phyloP scores from a whole-genome alignment of 495 filamentous ascomycete genomes.

The Hyaloscypha bicolor region DNA sequence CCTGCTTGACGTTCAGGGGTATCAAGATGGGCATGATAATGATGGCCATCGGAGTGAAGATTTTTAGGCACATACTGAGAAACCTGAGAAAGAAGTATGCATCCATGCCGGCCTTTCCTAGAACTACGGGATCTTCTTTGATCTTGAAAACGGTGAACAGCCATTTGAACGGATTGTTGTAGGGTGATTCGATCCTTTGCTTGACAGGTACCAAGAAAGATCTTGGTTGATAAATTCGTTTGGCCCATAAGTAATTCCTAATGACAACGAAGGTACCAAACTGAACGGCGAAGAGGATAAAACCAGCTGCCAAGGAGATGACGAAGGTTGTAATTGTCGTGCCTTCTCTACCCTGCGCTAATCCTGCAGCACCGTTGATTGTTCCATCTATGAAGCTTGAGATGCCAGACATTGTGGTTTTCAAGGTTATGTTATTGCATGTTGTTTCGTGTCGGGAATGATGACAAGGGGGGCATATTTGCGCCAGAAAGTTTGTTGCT shows the following conservation, averaged over 20 bases:
- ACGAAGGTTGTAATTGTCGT: conserved; percentile 23
- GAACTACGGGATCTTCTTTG: conserved; percentile 19
- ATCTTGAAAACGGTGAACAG: conserved; percentile 23
- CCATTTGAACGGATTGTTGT: conserved; percentile 24
- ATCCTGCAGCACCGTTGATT: conserved; percentile 16
- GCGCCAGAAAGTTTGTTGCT: conserved; percentile 4
- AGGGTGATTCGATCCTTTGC: conserved; percentile 21
- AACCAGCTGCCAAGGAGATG: conserved; percentile 23
- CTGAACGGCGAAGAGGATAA: conserved; percentile 21
- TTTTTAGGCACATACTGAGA: conserved; percentile 51
- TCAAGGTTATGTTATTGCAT: conserved; percentile 16
- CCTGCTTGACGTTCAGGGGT: conserved; percentile 62
- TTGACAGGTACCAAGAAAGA: conserved; percentile 24
- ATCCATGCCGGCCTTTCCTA: conserved; percentile 24
- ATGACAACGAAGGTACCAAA: conserved; percentile 18
- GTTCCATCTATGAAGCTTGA: conserved; percentile 20
- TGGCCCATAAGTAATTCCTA: conserved; percentile 22
- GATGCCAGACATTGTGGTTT: conserved; percentile 14
- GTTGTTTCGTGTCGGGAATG: background rate
- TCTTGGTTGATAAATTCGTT: conserved; percentile 25
- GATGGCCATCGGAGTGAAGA: conserved; percentile 65
- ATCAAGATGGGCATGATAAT: conserved; percentile 70
- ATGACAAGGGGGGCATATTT: background rate
- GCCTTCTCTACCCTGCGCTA: conserved; percentile 18
- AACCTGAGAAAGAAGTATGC: conserved; percentile 24